Base-by-base conservation (phyloP, 2,329 filamentous ascomycete species). In the Cadophora sp. region DNA sequence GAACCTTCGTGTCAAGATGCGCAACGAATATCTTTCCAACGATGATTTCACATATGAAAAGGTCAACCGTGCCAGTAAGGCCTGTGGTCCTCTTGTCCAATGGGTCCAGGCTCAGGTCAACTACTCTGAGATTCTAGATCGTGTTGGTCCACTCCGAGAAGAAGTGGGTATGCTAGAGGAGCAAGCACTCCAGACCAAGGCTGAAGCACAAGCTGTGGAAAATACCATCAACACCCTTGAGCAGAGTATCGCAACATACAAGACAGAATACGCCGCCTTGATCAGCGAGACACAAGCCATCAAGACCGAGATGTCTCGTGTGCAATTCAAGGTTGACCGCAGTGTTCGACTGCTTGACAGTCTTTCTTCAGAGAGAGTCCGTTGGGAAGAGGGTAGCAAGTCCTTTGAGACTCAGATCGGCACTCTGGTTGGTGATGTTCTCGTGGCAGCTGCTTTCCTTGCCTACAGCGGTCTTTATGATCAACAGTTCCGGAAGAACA, bases 371-470 rank as follows among this genome's bases (percentile, higher is more conserved):
- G 96, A 99, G 82, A 88, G 95, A 79, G 88, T 87, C 47, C 90
- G 96, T 76, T 99, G 96, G 96, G 96, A 99, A 77, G 93, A 95
- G 76, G 94, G 94, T 73, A 99, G 96, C 86, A 97, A 91, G 81
- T 97, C 95, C 0, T 99, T 99, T 78, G 95, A 98, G 79, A 97
- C 94, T 2, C 96, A 99, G 78, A 98, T 99, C 78, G 92, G 92
- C 79, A 99, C 96, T 2, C 88, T 99, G 62, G 93, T 99, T 45
- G 96, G 96, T 69, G 96, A 99, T 77, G 95, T 97, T 59, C 86
- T 99, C 68, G 91, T 97, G 60, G 96, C 96, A n/a, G 93, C 96
- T 5, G 96, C 95, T 9, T 98, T 98, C 85, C 85, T 99, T 70
- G 96, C 96, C 16, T 99, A 99, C 80, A 93, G 92, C 76, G 96